Evolutionary conservation across 257 asterid species (phyloP), one percentile per base, ranked within the genome.

Genomic region (Petunia secreta): DNA sequence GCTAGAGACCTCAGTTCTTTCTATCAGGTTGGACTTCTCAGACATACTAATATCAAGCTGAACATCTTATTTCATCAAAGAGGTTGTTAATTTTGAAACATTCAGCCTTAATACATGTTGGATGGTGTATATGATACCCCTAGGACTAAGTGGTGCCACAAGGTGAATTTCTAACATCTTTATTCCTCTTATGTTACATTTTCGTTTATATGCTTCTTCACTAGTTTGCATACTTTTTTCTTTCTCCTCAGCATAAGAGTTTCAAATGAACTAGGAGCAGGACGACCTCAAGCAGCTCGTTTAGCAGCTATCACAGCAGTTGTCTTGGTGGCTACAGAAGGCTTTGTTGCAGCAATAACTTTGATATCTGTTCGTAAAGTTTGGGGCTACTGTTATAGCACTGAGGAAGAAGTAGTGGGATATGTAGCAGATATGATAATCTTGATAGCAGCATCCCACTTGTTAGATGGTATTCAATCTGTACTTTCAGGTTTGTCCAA

Each of bases 1-100:
- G 4, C 75, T 92, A n/a, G 97, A 92, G 77, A 90, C 97, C 0
- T 92, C 97, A 0, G 94, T 89, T 83, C 90, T 92, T 11, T 92
- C 94, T 3, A 92, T 92, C 84, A 89, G 91, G 95, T 88, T 38
- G 2, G 65, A 16, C 34, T 63, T 2, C 7, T 14, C 8, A 7
- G 14, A 41, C 46, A 40, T 41, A 36, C n/a, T 36, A 52, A 37
- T 15, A 52, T 10, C 40, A 39, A 2, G 25, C 37, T 5, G 2
- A 43, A 4, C 25, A 10, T 43, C 5, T 41, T 14, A 3, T 8
- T 50, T 50, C 14, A 50, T 50, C 1, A 54, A 16, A 48, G 5
- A 6, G 64, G 38, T 14, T 63, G 4, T 39, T 80, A 75, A 52
- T 68, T 63, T 14, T 4, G 77, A 5, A 78, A 25, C 43, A 58